Base-by-base conservation (phyloP, 2,329 filamentous ascomycete species). In the Penicillium glabrum region DNA sequence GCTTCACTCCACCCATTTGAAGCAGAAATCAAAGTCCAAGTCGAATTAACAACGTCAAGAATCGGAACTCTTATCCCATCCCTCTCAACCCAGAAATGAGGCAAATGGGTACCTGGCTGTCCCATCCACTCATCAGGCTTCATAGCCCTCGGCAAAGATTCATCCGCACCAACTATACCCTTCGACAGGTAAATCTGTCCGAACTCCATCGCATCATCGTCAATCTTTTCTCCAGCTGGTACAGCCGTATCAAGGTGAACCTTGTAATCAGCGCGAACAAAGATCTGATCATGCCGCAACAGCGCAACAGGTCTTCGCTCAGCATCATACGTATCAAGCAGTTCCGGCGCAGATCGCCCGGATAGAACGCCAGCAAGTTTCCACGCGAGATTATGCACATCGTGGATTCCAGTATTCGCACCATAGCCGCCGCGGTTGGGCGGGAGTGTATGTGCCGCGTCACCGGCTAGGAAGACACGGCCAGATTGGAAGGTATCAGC, bases 361-460 rank as follows among this genome's bases (percentile, higher is more conserved):
- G 57, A 63, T 0, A 77, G 23, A 0, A 77, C 73, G 1, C 66
- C 63, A 1, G 73, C 71, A 0, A 80, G 55, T 60, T 79, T 80
- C 77, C 77, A 79, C 1, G 74, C 71, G 1, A 80, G 67, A 39
- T 79, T 77, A 37, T 75, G 68, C 0, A 70, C 77, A 54, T 80
- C 77, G 10, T 69, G 58, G 50, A 79, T 59, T 5, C 70, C 68
- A 0, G 72, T 70, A 46, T 73, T 78, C 1, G 68, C 69, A 4
- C 71, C 70, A 19, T 68, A 64, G 5, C 70, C 71, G 16, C 65
- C 68, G 13, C 71, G 67, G 37, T 62, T 65, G 1, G 71, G 71
- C 1, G 69, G 66, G 5, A 70, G 61, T 0, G 63, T 62, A 48
- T 73, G 71, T 5, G 69, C 70, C 0, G 71, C 69, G 43, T 73